These are phyloP conservation scores for Colletotrichum tabaci DNA, from an alignment of 2,329 filamentous ascomycete genomes.

Conservation along the genomic window DNA sequence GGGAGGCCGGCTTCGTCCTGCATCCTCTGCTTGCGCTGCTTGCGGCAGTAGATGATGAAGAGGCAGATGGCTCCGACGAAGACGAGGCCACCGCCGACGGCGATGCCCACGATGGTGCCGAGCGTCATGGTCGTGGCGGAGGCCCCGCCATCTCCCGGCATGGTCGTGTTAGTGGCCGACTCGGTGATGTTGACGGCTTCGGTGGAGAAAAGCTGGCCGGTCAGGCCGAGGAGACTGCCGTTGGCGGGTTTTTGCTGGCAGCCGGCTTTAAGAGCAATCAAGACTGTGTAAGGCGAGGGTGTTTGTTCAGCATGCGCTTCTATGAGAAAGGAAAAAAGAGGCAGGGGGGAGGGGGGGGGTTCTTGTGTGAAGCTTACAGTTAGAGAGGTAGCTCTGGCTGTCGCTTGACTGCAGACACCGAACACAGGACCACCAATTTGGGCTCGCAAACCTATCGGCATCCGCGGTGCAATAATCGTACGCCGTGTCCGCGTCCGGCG, in stretches of 20 bases:
- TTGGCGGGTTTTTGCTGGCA: constrained; percentile 61
- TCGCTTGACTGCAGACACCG: constrained; percentile 59
- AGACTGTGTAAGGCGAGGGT: constrained; percentile 52
- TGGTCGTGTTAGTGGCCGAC: constrained; percentile 43
- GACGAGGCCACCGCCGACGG: constrained; percentile 60
- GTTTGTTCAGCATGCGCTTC: too few relatives aligned
- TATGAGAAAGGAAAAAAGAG: neutral
- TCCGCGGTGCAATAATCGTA: constrained; percentile 61
- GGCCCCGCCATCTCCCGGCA: constrained; percentile 47
- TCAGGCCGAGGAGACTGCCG: constrained; percentile 57
- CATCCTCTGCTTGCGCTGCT: constrained; percentile 53
- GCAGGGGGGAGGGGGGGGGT: neutral
- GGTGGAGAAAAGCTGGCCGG: constrained; percentile 58
- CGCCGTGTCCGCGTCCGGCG: constrained; percentile 45
- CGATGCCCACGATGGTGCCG: constrained; percentile 69
- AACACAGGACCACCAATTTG: constrained; percentile 55
- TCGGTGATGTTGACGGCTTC: constrained; percentile 58
- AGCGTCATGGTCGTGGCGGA: constrained; percentile 56
- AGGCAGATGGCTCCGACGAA: constrained; percentile 60
- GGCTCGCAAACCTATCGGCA: constrained; percentile 50
- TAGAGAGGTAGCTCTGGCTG: constrained; percentile 61
- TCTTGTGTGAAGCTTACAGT: constrained; percentile 57
- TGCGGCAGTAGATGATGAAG: constrained; percentile 64
- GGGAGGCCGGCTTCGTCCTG: constrained; percentile 46
- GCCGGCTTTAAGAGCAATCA: constrained; percentile 63